A percentile compares a stretch with the other conserved stretches of the same genome.
phyloP scores from a whole-genome alignment of 1,284 basidiomycete species.

The Rhodotorula sp. region DNA sequence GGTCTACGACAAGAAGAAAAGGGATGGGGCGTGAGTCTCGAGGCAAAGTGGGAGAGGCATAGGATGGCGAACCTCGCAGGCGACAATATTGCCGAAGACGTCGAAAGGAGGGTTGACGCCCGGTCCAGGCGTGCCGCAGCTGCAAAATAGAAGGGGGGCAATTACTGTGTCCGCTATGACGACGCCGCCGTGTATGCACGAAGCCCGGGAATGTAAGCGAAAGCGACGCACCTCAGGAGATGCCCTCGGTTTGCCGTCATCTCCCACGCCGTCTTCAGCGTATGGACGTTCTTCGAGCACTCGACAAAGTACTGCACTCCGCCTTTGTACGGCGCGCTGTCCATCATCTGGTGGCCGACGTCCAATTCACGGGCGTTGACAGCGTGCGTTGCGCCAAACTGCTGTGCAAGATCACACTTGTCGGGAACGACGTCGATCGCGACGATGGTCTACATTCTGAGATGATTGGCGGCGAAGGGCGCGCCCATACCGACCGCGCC shows the following conservation, averaged over 20 bases:
- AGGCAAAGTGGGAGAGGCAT: neutral
- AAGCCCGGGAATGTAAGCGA: neutral
- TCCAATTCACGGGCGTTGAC: conserved; percentile 35
- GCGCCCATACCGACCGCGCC: conserved; percentile 42
- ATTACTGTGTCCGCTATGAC: neutral
- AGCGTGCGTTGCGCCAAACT: conserved; percentile 39
- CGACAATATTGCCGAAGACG: conserved; percentile 29
- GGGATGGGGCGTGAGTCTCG: too few relatives aligned
- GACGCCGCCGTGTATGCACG: too few relatives aligned
- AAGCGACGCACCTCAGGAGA: conserved; percentile 6
- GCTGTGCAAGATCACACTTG: conserved; percentile 33
- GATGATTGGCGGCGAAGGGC: conserved; percentile 36
- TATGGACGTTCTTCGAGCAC: conserved; percentile 2
- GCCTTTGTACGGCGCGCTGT: conserved; percentile 3
- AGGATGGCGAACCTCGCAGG: neutral
- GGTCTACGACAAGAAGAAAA: neutral
- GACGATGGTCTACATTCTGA: conserved; percentile 38
- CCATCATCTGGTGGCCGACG: conserved; percentile 11
- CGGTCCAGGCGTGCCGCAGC: conserved; percentile 29
- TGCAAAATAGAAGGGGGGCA: neutral
- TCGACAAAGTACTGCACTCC: conserved; percentile 25
- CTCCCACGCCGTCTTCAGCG: conserved; percentile 21
- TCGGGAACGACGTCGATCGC: conserved; percentile 38
- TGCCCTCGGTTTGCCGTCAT: conserved; percentile 7
- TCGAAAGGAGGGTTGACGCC: conserved; percentile 19